Evolutionary conservation across 345 rosid species (phyloP), one percentile per base, ranked within the genome.

Genomic region (Bruguiera gymnorhiza): DNA sequence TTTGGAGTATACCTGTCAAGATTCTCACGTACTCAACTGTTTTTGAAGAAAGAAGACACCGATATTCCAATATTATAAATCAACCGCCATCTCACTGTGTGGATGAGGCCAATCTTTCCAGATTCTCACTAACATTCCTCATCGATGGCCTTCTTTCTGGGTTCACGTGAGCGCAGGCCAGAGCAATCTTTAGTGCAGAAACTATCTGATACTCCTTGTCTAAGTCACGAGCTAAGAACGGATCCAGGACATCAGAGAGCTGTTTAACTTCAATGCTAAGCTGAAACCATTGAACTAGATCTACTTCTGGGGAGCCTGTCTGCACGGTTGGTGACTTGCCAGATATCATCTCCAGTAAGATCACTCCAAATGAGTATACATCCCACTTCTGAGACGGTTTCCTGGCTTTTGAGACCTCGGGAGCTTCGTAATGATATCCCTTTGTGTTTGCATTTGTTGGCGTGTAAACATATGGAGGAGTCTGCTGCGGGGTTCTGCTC

Each of bases 351-450:
- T 77, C 80, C 36, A 68, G 62, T 32, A 68, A 34, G 23, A 72
- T 68, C 30, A 72, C 67, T 20, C 80, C 76, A n/a, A 56, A 77
- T 27, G 80, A 72, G 69, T 77, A 77, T 18, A 72, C 76, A 60
- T 77, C 80, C 80, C 80, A 77, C 23, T 77, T 77, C 64, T 77
- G 80, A 31, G 76, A 72, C 7, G 80, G 77, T 30, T 59, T 72
- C 9, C 59, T 26, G 23, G 46, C 29, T 69, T 60, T 63, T 4
- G 70, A 34, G 15, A 65, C 70, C 70, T 77, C 76, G 13, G 80
- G 80, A 36, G 76, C 80, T 60, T 68, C 67, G 54, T 77, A 72
- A 43, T 54, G 63, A 43, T 69, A 58, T 36, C 65, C 64, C 0
- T 11, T 7, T 21, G 66, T 30, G 7, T 70, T 63, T 26, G 70